Evolutionary conservation across 1,284 basidiomycete genomes (phyloP).

Genomic region (Anthracocystis setariae): DNA sequence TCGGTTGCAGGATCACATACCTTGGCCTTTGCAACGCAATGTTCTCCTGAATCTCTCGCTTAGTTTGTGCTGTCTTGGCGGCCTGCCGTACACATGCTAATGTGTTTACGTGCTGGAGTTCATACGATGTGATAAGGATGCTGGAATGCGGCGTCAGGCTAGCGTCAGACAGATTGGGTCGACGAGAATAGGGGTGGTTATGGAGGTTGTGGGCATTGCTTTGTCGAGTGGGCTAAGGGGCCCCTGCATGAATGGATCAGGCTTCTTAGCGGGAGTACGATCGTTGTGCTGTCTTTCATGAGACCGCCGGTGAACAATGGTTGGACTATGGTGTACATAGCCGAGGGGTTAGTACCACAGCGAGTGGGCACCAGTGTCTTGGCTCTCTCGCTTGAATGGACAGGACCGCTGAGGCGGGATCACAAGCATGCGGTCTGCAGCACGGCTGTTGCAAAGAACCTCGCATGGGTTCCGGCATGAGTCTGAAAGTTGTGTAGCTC

Average conservation of each 20-base stretch:
- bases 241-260: not conserved
- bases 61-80: not conserved
- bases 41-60: not conserved
- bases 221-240: not conserved
- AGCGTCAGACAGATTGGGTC: conserved; percentile 1
- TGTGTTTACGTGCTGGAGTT: too few species aligned
- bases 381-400: conserved; percentile 14
- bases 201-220: too few species aligned
- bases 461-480: not conserved
- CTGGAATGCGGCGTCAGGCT: conserved; percentile 7
- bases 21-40: not conserved
- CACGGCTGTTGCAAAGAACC: not conserved
- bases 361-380: conserved; percentile 1
- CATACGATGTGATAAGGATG: too few species aligned
- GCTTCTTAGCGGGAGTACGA: conserved; percentile 10
- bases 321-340: not conserved
- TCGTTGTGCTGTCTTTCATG: too few species aligned
- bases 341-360: not conserved
- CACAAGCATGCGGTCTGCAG: conserved; percentile 2
- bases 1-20: not conserved
- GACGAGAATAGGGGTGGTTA: not conserved
- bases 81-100: not conserved
- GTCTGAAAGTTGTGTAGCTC: too few species aligned
- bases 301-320: too few species aligned
- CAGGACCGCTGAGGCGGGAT: not conserved